A percentile compares a stretch with the other conserved stretches of the same genome.
These are phyloP conservation scores for Clavispora fructus DNA, from an alignment of 805 yeast species.

Conservation along the genomic window DNA sequence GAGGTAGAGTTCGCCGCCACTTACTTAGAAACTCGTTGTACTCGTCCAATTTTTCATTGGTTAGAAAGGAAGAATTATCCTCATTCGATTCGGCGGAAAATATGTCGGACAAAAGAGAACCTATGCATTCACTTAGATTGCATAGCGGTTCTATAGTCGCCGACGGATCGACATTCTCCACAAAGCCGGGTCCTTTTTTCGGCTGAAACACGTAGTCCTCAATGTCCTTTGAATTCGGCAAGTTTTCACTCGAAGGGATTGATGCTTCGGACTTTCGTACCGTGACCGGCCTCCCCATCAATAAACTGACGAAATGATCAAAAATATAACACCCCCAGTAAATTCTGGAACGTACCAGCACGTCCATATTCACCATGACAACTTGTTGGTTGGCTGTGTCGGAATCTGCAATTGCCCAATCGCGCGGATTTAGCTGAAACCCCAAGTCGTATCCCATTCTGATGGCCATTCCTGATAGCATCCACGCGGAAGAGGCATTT, in stretches of 20 bases:
- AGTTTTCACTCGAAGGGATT: slow-evolving; percentile 14
- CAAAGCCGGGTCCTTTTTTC: slow-evolving; percentile 1
- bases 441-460: slow-evolving; percentile 18
- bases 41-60: slow-evolving; percentile 6
- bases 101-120: slow-evolving; percentile 14
- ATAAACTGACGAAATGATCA: slow-evolving; percentile 15
- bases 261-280: slow-evolving; percentile 16
- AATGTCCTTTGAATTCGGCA: slow-evolving; percentile 11
- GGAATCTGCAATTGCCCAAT: slow-evolving; percentile 10
- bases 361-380: slow-evolving; percentile 7
- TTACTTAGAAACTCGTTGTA: slow-evolving; percentile 7
- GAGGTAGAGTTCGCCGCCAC: slow-evolving; percentile 12
- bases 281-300: slow-evolving; percentile 17
- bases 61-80: slow-evolving; percentile 9
- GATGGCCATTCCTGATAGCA: slow-evolving; percentile 17
- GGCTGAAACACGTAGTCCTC: slow-evolving; percentile 11
- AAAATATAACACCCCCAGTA: slow-evolving; percentile 16
- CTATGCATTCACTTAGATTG: slow-evolving; percentile 13
- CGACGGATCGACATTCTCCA: slow-evolving; percentile 12
- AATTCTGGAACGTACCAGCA: slow-evolving; percentile 13
- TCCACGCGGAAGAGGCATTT: slow-evolving; percentile 16
- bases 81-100: slow-evolving; percentile 10
- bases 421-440: slow-evolving; percentile 15
- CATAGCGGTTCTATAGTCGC: slow-evolving; percentile 13
- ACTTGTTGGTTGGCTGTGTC: slow-evolving; percentile 1